Base-by-base conservation (phyloP, 495 filamentous ascomycete genomes). In the Talaromyces wortmannii region DNA sequence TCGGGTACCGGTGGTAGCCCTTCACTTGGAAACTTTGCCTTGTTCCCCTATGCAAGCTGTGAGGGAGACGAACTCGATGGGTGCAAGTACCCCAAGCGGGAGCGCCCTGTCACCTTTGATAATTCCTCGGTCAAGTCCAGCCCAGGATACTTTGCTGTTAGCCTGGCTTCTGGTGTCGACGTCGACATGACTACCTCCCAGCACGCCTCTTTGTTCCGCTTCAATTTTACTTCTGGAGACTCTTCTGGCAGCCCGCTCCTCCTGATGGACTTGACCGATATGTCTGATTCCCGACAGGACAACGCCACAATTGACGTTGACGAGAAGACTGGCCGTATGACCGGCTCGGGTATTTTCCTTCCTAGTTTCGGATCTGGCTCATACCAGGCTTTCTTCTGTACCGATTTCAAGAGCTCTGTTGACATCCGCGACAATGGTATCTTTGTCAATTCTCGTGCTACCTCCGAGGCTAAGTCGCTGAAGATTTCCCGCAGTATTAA, bases 1-100 rank as follows among this genome's bases (percentile, higher is more conserved):
- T 85, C 80, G 16, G 87, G 88, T 2, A 91, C 85, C 23, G 88
- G 88, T n/a, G 88, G 88, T 15, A 83, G 80, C 15, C 85, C 86
- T 0, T 86, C 81, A 33, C 71, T 92, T 3, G 88, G 88, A 15
- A 88, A 88, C 63, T 92, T 90, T 54, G 78, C 87, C 42, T 69
- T 91, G 5, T 91, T 92, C 56, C 81, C 87, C 2, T 83, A 87
- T 59, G 70, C 76, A 45, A 72, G 78, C 45, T 92, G 88, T 59
- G 73, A 74, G 0, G 74, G 72, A 33, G 81, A 87, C 55, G 78
- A 85, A 56, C 67, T 90, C 54, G 74, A 90, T 67, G 77, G 77
- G 18, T 92, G 88, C 62, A 69, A 67, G 3, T 91, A 81, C 56
- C 81, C 83, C 7, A 86, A 88, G 63, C 67, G 63, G 51, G 55